phyloP scores from a whole-genome alignment of 495 filamentous ascomycete genomes.

The Xylaria castorea region DNA sequence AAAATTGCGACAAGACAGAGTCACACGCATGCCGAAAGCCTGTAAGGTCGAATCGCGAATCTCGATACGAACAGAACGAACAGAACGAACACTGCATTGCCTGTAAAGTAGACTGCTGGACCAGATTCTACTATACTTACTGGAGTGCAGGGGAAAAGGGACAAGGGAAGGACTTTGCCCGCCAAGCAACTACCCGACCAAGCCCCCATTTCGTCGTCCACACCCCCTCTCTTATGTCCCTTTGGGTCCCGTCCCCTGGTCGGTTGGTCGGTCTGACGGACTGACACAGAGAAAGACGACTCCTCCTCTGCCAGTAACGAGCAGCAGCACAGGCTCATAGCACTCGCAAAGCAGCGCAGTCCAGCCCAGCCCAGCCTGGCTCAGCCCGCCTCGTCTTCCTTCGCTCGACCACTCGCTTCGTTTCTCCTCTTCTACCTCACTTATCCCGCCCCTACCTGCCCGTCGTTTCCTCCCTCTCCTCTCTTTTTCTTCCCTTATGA shows the following conservation, averaged over 20 bases:
- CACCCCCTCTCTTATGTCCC: conserved; percentile 21
- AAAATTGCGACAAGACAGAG: not conserved
- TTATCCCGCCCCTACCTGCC: conserved; percentile 26
- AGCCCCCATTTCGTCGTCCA: conserved; percentile 17
- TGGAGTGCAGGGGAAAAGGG: conserved; percentile 12
- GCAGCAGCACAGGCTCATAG: conserved; percentile 11
- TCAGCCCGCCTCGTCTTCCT: conserved; percentile 30
- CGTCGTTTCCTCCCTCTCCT: conserved; percentile 33
- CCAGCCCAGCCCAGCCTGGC: conserved; percentile 34
- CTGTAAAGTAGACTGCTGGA: not conserved
- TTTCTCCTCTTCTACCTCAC: conserved; percentile 28
- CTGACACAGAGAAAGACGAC: conserved; percentile 12
- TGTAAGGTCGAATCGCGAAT: not conserved
- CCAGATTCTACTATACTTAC: not conserved
- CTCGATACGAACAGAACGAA: not conserved
- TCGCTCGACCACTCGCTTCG: conserved; percentile 14
- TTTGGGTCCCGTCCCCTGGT: conserved; percentile 6
- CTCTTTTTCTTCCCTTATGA: conserved; percentile 56
- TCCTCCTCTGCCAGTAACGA: conserved; percentile 8
- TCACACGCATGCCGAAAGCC: not conserved
- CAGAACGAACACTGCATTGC: not conserved
- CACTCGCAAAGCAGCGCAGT: conserved; percentile 5
- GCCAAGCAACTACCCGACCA: conserved; percentile 27
- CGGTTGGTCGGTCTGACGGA: conserved; percentile 22
- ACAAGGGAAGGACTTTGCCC: conserved; percentile 28